Conservation (phyloP, 768 basidiomycete genomes). For the Boletus pseudopeckii region DNA sequence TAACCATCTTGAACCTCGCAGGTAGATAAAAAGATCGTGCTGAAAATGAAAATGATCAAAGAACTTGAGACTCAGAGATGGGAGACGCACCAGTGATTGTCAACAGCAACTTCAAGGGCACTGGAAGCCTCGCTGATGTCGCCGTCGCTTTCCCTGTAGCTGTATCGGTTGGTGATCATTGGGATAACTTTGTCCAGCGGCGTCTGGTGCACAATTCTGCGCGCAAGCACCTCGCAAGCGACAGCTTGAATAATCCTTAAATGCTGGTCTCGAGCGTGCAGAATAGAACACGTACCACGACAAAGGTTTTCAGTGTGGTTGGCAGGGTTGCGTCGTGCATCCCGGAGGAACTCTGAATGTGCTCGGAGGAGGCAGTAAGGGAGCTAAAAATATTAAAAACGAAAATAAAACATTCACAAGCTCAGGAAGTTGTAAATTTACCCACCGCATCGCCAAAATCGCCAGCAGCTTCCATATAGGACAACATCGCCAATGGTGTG, state of each 20-base stretch:
- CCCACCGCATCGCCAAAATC: constrained; percentile 83
- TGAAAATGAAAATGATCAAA: constrained; percentile 25
- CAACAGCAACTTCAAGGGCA: constrained; percentile 87
- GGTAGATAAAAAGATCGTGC: constrained; percentile 82
- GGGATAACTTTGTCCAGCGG: constrained; percentile 59
- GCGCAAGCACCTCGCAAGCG: constrained; percentile 83
- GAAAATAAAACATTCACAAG: neutral
- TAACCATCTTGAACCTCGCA: constrained; percentile 79
- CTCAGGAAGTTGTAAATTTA: constrained; percentile 1
- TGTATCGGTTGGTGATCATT: constrained; percentile 78
- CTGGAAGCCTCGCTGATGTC: constrained; percentile 71
- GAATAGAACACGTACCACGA: constrained; percentile 50
- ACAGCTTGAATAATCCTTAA: constrained; percentile 44
- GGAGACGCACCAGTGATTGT: constrained; percentile 70
- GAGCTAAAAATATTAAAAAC: constrained; percentile 44
- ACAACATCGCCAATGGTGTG: constrained; percentile 72
- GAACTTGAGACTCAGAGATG: neutral
- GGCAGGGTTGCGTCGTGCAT: constrained; percentile 77
- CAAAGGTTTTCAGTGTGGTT: constrained; percentile 85
- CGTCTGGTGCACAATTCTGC: constrained; percentile 69
- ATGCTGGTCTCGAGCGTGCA: neutral
- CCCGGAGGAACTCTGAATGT: constrained; percentile 74
- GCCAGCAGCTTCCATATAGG: constrained; percentile 79
- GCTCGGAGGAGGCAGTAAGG: constrained; percentile 79
- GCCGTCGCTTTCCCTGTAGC: constrained; percentile 68